These are phyloP conservation scores for Sanghuangporus sanghuang DNA, from an alignment of 1,284 basidiomycete species.

Conservation along the genomic window DNA sequence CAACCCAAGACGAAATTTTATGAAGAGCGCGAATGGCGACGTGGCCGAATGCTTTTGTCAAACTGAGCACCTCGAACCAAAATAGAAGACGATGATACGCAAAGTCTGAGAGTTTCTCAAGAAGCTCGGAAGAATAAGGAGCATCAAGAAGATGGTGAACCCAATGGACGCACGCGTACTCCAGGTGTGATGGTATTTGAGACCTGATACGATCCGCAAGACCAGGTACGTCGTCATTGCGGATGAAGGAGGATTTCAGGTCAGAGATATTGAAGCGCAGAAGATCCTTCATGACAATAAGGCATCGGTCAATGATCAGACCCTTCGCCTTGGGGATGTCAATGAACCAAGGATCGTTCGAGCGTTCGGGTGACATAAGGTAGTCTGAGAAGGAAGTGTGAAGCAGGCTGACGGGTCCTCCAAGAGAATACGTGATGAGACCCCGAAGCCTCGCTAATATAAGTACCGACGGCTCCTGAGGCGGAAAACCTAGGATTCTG, in stretches of 20 bases:
- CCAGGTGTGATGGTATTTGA: not conserved
- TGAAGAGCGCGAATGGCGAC: not conserved
- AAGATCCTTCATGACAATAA: not conserved
- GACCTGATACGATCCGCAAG: not conserved
- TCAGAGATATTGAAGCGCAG: constrained; percentile 8
- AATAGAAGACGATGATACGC: constrained; percentile 17
- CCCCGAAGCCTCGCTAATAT: not conserved
- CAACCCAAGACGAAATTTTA: not conserved
- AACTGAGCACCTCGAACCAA: constrained; percentile 20
- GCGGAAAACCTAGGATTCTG: not conserved
- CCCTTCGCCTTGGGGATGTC: not conserved
- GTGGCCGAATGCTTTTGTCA: constrained; percentile 14
- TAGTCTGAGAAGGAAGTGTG: constrained; percentile 7
- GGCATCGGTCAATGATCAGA: not conserved
- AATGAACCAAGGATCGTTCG: not conserved
- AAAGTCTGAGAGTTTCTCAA: constrained; percentile 11
- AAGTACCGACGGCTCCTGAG: not conserved
- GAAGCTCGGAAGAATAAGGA: not conserved
- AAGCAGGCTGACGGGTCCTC: not conserved
- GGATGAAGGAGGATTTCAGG: not conserved
- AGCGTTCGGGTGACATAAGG: not conserved
- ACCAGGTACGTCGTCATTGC: not conserved
- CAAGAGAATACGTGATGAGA: not conserved
- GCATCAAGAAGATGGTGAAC: not conserved
- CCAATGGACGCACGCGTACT: constrained; percentile 5